Base-by-base conservation (phyloP, 306 rosid genomes). In the Oxytropis ochrocephala region DNA sequence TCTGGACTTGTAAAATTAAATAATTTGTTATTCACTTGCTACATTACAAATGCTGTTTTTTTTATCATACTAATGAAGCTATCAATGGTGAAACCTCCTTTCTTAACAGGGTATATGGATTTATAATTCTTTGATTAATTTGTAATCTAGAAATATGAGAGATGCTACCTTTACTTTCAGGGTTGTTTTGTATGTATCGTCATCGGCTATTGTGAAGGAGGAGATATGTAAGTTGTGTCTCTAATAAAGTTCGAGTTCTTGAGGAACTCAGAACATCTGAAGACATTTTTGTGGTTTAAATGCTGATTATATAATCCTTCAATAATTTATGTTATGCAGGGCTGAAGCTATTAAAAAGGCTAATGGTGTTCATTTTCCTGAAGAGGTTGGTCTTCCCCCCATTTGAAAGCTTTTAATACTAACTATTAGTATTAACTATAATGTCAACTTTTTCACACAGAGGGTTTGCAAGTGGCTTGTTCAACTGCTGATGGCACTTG, bases 101-200 rank as follows among this genome's bases (percentile, higher is more conserved):
- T 38, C n/a, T 21, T 44, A 49, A 30, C 51, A 19, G 32, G 36
- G 27, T 19, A 42, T 67, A 9, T 64, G 51, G 38, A 12, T 47
- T 27, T 59, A 19, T 67, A 27, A 27, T 24, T 69, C 19, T 51
- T 51, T 70, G 55, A 61, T 79, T 56, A 55, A 12, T 50, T 73
- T 55, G 43, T 64, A 70, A 6, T 43, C 73, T 41, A 69, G 64
- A 59, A 52, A 73, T 72, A 81, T 46, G 42, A 27, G 6, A 54
- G 52, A 16, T 69, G 70, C 21, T 76, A 39, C 33, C 39, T 70
- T 78, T 61, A 48, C 21, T 69, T 70, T 29, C 92, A 94, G 99
- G 99, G 99, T 77, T 94, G 97, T 78, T 94, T 87, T 74, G 99
- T 94, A 29, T 94, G 99, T 84, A 94, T 94, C 47, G 72, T 94